Percentiles rank a stretch among this genome's conserved stretches.
Evolutionary conservation across 495 filamentous ascomycete genomes (phyloP).

Genomic region (Aspergillus bertholletiae): DNA sequence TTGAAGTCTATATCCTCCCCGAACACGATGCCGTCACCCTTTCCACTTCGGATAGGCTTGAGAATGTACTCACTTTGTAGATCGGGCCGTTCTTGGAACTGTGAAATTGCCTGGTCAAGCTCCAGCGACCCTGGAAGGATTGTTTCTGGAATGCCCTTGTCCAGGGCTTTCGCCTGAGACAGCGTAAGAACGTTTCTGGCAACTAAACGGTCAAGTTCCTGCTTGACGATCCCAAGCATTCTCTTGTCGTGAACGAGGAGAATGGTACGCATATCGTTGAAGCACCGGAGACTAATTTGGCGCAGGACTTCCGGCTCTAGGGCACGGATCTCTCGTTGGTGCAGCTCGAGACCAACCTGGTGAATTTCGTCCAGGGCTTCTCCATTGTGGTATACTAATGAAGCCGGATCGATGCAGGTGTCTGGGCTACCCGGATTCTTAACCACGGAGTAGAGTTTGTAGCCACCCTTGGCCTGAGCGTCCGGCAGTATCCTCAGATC

Average conservation of each 20-base stretch:
- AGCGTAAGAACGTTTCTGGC: conserved; percentile 14
- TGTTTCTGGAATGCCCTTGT: conserved; percentile 16
- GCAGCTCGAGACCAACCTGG: conserved; percentile 31
- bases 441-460: conserved; percentile 24
- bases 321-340: conserved; percentile 26
- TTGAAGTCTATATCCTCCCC: conserved; percentile 28
- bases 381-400: neutral
- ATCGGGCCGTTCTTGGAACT: neutral
- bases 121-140: conserved; percentile 10
- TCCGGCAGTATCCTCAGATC: conserved; percentile 18
- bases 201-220: conserved; percentile 30
- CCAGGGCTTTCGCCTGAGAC: neutral
- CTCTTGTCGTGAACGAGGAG: conserved; percentile 39
- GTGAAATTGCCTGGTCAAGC: conserved; percentile 9
- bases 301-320: conserved; percentile 21
- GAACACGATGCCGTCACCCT: conserved; percentile 41
- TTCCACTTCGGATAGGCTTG: conserved; percentile 35
- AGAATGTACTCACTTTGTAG: conserved; percentile 31
- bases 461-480: conserved; percentile 3
- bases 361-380: conserved; percentile 18
- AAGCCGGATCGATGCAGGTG: neutral
- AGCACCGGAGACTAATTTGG: conserved; percentile 21
- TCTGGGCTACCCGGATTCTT: neutral
- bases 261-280: conserved; percentile 36
- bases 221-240: conserved; percentile 32